Conservation (phyloP, 768 basidiomycete species). For the Suillus luteus region DNA sequence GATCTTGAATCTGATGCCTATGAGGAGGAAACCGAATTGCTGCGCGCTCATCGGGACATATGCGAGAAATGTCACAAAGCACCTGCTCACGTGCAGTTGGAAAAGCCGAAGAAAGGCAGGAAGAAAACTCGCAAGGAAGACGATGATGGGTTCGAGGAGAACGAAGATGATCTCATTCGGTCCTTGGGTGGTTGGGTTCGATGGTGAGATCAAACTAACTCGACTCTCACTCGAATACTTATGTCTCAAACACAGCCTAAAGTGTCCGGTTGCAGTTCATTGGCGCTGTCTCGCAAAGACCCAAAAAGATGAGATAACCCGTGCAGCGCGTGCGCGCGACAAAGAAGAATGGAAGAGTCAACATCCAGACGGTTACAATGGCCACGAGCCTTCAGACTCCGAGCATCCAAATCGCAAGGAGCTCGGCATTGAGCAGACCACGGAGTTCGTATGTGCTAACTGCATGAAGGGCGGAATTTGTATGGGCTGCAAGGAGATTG, state of each 20-base stretch:
- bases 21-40: slow-evolving; percentile 54
- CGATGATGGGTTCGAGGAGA: slow-evolving; percentile 50
- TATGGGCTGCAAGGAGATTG: slow-evolving; percentile 68
- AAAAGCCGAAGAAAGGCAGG: slow-evolving; percentile 40
- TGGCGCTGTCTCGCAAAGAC: slow-evolving; percentile 70
- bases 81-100: slow-evolving; percentile 59
- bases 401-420: slow-evolving; percentile 47
- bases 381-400: slow-evolving; percentile 20
- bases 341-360: slow-evolving; percentile 39
- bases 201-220: slow-evolving; percentile 55
- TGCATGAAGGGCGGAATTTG: slow-evolving; percentile 80
- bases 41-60: slow-evolving; percentile 59
- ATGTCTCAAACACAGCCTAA: slow-evolving; percentile 49
- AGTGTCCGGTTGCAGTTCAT: slow-evolving; percentile 76
- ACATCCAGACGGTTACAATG: slow-evolving; percentile 26
- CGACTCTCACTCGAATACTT: slow-evolving; percentile 7
- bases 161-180: slow-evolving; percentile 52
- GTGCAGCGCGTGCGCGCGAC: slow-evolving; percentile 60
- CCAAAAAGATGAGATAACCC: slow-evolving; percentile 73
- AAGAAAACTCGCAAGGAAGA: slow-evolving; percentile 46
- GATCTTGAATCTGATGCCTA: slow-evolving; percentile 44
- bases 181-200: slow-evolving; percentile 80
- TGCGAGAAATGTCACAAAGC: slow-evolving; percentile 73
- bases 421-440: slow-evolving; percentile 58
- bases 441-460: slow-evolving; percentile 76